Base-by-base conservation (phyloP, 202 grass and related monocot species). In the Setaria italica region DNA sequence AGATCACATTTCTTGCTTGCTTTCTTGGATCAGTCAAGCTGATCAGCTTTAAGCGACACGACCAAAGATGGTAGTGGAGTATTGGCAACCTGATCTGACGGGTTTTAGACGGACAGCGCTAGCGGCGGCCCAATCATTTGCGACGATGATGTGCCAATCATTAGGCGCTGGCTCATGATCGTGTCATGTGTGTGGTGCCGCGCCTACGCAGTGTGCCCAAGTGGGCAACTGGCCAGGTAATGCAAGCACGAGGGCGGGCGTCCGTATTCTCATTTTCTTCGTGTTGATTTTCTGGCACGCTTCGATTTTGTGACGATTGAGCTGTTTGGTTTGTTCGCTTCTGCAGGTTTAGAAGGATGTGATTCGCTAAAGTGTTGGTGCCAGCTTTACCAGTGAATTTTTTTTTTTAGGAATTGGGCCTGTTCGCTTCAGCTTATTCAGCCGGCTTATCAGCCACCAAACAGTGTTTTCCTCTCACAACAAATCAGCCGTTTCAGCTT, bases 111-210 rank as follows among this genome's bases (percentile, higher is more conserved):
- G 32, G 35, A 58, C 53, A 76, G 73, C 34, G 17, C 3, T 35
- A 48, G 76, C 55, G 55, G 57, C 57, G 76, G 58, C 35, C 77
- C 77, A 86, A 80, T 74, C 77, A 67, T 81, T 66, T 29, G 77
- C 17, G 59, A 19, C 69, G 68, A 86, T 86, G 77, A 81, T 54
- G 57, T 43, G 46, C 62, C 34, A 53, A 77, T 68, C 62, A 77
- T 77, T 14, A 83, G 81, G 57, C 17, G 70, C 1, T 74, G 2
- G 7, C 5, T 4, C 46, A 37, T 64, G 55, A 47, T 82, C 54
- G 20, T 71, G 50, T 4, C 55, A n/a, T 62, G 16, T 81, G 79
- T 19, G 16, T 47, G 57, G 20, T 45, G 3, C 29, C 20, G n/a
- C 10, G 43, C 42, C 19, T n/a, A 5, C 4, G n/a, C n/a, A 32